These are phyloP conservation scores for Nicotiana tabacum DNA, from an alignment of 257 asterid species.

Conservation along the genomic window DNA sequence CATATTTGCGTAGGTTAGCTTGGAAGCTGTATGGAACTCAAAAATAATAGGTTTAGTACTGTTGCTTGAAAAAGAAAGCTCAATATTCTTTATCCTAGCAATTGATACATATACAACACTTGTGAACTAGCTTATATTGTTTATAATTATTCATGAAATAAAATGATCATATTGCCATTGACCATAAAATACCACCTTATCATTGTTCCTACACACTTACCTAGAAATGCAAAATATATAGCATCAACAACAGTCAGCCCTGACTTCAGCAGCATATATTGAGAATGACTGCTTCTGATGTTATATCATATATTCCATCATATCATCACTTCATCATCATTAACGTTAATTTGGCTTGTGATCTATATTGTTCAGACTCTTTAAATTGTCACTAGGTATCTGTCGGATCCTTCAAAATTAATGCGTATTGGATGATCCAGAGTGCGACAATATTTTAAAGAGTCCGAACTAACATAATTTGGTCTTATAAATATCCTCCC, in stretches of 20 bases:
- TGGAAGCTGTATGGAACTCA: no score
- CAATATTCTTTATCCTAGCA: no score
- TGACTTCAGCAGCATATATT: neutral
- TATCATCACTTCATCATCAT: neutral
- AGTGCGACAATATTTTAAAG: no score
- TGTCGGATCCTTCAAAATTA: no score
- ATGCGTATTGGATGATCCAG: no score
- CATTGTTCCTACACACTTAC: neutral
- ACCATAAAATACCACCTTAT: neutral
- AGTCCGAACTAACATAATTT: neutral
- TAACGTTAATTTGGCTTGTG: no score
- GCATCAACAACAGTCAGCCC: conserved; percentile 33
- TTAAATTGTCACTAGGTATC: no score
- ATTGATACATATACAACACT: neutral
- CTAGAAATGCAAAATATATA: conserved; percentile 18
- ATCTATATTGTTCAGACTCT: no score
- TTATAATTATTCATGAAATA: neutral
- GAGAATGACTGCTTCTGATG: conserved; percentile 36
- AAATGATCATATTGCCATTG: neutral
- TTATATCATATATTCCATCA: conserved; percentile 9
- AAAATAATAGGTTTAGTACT: no score
- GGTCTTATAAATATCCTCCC: conserved; percentile 29
- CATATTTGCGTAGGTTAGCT: no score
- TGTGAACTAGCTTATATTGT: neutral
- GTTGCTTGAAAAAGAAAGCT: no score